phyloP scores from a whole-genome alignment of 352 stramenopile genomes.

The Pythium scleroteichum region DNA sequence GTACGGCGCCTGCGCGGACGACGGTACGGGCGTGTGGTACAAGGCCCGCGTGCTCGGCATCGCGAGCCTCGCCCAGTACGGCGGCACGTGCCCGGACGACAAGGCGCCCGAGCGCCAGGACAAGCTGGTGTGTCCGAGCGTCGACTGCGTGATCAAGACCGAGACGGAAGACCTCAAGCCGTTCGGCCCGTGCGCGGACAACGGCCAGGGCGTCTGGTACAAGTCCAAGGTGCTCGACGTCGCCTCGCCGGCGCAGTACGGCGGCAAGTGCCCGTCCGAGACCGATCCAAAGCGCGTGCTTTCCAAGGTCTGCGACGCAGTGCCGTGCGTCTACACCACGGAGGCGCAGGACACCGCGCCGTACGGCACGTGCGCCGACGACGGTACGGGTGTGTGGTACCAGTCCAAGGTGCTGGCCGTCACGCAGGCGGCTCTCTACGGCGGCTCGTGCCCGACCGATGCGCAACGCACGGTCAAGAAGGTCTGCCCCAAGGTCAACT shows the following conservation, averaged over 20 bases:
- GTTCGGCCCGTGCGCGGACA: neutral
- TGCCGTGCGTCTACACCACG: neutral
- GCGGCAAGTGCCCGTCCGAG: slow-evolving; percentile 3
- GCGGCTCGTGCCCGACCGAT: neutral
- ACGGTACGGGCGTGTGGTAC: neutral
- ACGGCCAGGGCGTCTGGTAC: neutral
- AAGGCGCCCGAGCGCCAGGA: neutral
- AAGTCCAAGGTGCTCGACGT: slow-evolving; percentile 10
- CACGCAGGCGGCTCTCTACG: neutral
- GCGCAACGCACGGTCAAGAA: neutral
- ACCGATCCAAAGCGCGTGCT: neutral
- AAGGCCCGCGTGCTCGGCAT: slow-evolving; percentile 3
- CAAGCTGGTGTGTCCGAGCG: neutral
- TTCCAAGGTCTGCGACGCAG: neutral
- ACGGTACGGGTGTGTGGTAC: neutral
- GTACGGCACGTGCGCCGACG: neutral
- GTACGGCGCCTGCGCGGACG: neutral
- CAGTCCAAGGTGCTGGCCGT: neutral
- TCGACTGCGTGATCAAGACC: neutral
- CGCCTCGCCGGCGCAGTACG: slow-evolving; percentile 4
- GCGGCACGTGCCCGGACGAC: neutral
- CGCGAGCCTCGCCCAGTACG: slow-evolving; percentile 1
- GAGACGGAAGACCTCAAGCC: neutral
- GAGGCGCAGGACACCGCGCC: neutral
- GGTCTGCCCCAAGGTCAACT: neutral